Conservation (phyloP, 2,329 filamentous ascomycete species). For the Calonectria henricotiae region DNA sequence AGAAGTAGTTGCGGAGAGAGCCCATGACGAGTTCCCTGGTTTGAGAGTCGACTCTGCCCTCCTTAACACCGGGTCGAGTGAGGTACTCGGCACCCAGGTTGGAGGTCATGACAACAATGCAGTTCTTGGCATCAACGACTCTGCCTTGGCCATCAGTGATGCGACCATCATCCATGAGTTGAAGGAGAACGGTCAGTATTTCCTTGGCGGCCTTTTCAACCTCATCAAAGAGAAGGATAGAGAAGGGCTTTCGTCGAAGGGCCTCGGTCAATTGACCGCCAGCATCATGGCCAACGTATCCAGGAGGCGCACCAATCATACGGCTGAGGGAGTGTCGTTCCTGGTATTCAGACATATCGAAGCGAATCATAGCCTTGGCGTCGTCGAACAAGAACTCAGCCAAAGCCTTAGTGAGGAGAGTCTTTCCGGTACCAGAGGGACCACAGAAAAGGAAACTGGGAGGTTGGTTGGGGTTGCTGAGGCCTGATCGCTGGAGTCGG, state of each 20-base stretch:
- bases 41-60: constrained; percentile 88
- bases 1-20: constrained; percentile 93
- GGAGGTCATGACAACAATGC: constrained; percentile 99
- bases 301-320: constrained; percentile 98
- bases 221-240: constrained; percentile 97
- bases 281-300: constrained; percentile 96
- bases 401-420: constrained; percentile 94
- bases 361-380: constrained; percentile 96
- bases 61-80: constrained; percentile 81
- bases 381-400: constrained; percentile 99
- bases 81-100: constrained; percentile 97
- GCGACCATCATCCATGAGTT: constrained; percentile 98
- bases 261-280: constrained; percentile 97
- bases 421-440: constrained; percentile 98
- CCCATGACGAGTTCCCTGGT: constrained; percentile 93
- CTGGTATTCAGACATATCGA: constrained; percentile 99
- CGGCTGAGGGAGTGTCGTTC: constrained; percentile 95
- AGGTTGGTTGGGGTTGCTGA: constrained; percentile 95
- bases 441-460: constrained; percentile 99
- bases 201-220: constrained; percentile 99
- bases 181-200: constrained; percentile 95
- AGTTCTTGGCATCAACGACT: constrained; percentile 95
- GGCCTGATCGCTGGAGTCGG: constrained; percentile 92
- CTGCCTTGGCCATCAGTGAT: constrained; percentile 98
- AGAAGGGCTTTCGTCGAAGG: constrained; percentile 95